phyloP scores from a whole-genome alignment of 2,329 filamentous ascomycete genomes.

The Cladosporium sp. region DNA sequence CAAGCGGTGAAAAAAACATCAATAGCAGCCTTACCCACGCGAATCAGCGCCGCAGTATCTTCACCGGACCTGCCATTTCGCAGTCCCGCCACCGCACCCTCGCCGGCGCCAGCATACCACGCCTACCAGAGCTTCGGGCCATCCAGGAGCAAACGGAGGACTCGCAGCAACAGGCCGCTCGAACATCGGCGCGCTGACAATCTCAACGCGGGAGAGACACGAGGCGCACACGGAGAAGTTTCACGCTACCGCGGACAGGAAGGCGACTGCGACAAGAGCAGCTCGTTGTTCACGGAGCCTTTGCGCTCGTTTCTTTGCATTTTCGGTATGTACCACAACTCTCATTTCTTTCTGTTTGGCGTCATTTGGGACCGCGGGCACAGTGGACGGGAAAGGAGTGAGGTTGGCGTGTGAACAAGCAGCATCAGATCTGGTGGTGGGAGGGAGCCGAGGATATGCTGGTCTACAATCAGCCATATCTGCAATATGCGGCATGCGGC shows the following conservation, averaged over 20 bases:
- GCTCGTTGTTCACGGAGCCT: conserved; percentile 22
- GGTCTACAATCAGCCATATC: not conserved
- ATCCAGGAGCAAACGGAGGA: conserved; percentile 15
- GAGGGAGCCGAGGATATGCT: not conserved
- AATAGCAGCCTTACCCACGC: conserved; percentile 1
- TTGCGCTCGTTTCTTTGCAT: conserved; percentile 26
- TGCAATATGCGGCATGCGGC: no score
- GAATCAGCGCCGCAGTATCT: conserved; percentile 1
- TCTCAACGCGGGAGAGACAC: not conserved
- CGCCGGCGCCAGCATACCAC: not conserved
- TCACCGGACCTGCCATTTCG: not conserved
- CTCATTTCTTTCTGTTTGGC: not conserved
- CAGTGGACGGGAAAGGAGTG: not conserved
- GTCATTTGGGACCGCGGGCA: not conserved
- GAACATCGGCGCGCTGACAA: conserved; percentile 8
- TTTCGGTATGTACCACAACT: conserved; percentile 24
- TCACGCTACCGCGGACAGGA: conserved; percentile 6
- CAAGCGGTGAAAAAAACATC: conserved; percentile 13
- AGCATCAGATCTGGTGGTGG: no score
- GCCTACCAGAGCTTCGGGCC: conserved; percentile 12
- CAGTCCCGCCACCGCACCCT: conserved; percentile 1
- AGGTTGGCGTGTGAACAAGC: no score
- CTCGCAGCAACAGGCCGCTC: not conserved
- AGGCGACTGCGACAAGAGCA: conserved; percentile 16
- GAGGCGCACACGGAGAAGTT: conserved; percentile 7